Base-by-base conservation (phyloP, 371 early-diverging fungal genomes). In the Basidiobolus meristosporus region DNA sequence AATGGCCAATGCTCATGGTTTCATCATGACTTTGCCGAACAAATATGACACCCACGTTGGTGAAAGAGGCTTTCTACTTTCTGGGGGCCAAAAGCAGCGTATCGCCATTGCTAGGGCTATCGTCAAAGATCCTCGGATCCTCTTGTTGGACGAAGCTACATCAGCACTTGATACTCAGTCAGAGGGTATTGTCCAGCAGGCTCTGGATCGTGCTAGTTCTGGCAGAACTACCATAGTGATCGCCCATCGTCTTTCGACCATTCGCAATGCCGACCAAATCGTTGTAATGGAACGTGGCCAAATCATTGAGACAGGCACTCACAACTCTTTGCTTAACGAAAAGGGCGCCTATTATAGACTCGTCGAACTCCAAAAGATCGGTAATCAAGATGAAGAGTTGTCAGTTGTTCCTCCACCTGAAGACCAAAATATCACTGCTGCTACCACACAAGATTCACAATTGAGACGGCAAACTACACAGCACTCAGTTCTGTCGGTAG, bases 151-250 rank as follows among this genome's bases (percentile, higher is more conserved):
- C 44, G 69, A 73, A 59, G 77, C 87, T 45, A 82, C 82, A 2
- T 71, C 77, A 46, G 74, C 79, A 23, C 40, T 85, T 32, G 82
- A 82, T 48, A 71, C 78, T 0, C 63, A 70, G 43, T 76, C 80
- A 4, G 91, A 95, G 50, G 60, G 73, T 20, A 53, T 79, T 14
- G 81, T 89, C 1, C 86, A 85, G 52, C 53, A 57, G 28, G 84
- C 85, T n/a, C 55, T 86, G 23, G 90, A 90, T 42, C 60, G 54
- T 17, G 90, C 90, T 2, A 39, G 81, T 17, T 48, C 54, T 23
- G 67, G 76, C 34, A 67, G 92, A 28, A 90, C 91, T 2, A 90
- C 92, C 1, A 73, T 98, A 36, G 79, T 90, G 5, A 81, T 96
- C 52, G 93, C 95, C 1, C 95, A 95, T 50, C 73, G 84, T 32